Conservation (phyloP, 371 early-diverging fungal species). For the Mortierella sp. region DNA sequence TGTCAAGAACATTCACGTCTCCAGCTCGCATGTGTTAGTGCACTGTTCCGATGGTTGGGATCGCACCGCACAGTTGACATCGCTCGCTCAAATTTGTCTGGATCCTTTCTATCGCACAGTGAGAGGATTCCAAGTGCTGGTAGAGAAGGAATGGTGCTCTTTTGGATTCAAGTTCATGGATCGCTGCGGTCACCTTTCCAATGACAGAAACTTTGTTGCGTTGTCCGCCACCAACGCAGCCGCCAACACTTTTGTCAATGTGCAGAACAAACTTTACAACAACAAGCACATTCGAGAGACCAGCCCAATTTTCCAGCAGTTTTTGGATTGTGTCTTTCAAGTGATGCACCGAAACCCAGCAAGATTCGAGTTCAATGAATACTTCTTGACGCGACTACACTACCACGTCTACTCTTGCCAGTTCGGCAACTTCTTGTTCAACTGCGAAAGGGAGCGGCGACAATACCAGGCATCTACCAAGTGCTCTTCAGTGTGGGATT, state of each 20-base stretch:
- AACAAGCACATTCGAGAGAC: conserved; percentile 79
- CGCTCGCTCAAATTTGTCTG: conserved; percentile 88
- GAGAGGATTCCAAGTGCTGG: conserved; percentile 86
- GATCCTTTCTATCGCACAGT: conserved; percentile 96
- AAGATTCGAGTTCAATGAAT: conserved; percentile 93
- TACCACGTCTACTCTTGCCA: conserved; percentile 90
- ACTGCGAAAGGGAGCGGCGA: conserved; percentile 81
- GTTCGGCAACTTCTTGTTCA: conserved; percentile 94
- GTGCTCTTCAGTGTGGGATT: conserved; percentile 80
- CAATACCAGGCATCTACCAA: conserved; percentile 58
- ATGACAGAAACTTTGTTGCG: conserved; percentile 75
- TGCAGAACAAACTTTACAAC: conserved; percentile 77
- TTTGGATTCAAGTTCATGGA: conserved; percentile 97
- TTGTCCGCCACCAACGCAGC: conserved; percentile 64
- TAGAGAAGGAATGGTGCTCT: conserved; percentile 97
- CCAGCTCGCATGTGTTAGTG: conserved; percentile 88
- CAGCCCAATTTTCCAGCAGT: conserved; percentile 95
- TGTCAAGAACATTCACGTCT: conserved; percentile 82
- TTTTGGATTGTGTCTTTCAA: conserved; percentile 94
- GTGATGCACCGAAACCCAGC: conserved; percentile 88
- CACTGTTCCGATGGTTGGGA: conserved; percentile 99
- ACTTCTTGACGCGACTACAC: conserved; percentile 81
- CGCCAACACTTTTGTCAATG: conserved; percentile 75
- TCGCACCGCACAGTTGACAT: conserved; percentile 94
- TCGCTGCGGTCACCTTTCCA: conserved; percentile 90